Evolutionary conservation across 495 filamentous ascomycete genomes (phyloP), one percentile per base, ranked within the genome.

Genomic region (Hyphodiscus hymeniophilus): DNA sequence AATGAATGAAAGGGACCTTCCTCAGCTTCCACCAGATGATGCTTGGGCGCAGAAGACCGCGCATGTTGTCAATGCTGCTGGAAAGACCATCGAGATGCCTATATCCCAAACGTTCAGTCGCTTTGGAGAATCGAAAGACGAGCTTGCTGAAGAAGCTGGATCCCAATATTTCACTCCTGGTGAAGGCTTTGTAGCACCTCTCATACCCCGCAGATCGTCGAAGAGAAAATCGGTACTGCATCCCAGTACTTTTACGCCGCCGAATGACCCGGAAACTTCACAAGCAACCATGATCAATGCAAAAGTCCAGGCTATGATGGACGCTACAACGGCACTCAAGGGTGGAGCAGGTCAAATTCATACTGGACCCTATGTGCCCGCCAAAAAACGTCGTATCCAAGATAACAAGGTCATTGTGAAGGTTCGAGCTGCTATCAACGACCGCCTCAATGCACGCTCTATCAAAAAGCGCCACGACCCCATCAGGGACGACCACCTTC

Each of bases 271-370:
- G 26, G 26, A 4, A 5, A 28, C 26, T 5, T 8, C 3, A 18
- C 16, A 39, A 42, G 18, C 38, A 46, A 21, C 15, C 13, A 18
- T 63, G 18, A 51, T 50, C 24, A 41, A 50, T 28, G 26, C 26
- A 0, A 66, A 64, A 39, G 38, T 66, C 4, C 46, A 57, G 15
- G 52, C 43, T 17, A 66, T 66, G 65, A 48, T 63, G 8, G 60
- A 52, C 2, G 63, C 60, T 2, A 54, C 51, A 13, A 38, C 43
- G 8, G 45, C 48, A n/a, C 36, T 60, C 20, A 63, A 60, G 32
- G 30, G 39, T n/a, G 33, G 18, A 38, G n/a, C 12, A 12, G n/a
- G 38, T 24, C 7, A 26, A 8, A 11, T 15, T 43, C 13, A 34
- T 31, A 11, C 47, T 32, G 35, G 40, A 30, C 47, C 40, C 2